Percentiles rank a stretch among this genome's conserved stretches.
Evolutionary conservation across 2,329 filamentous ascomycete genomes (phyloP).

Genomic region (Knoxdaviesia capensis): DNA sequence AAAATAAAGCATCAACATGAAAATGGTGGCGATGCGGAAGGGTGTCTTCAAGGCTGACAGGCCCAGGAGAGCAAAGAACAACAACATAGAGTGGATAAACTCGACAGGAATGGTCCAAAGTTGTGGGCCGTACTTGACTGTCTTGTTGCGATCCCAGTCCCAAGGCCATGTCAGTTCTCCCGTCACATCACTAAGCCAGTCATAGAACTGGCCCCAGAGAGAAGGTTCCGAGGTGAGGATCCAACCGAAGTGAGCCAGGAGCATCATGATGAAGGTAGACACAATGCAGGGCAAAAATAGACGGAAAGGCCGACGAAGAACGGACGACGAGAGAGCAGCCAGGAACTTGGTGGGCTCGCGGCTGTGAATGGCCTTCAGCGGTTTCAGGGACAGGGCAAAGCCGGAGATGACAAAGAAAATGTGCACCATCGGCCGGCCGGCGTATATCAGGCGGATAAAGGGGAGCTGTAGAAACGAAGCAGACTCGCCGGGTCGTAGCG

Average conservation of each 20-base stretch:
- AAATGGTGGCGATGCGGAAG: conserved; percentile 21
- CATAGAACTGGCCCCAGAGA: conserved; percentile 15
- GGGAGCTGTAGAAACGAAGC: conserved; percentile 23
- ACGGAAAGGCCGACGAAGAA: conserved; percentile 29
- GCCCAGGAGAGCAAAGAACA: conserved; percentile 32
- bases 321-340: conserved; percentile 21
- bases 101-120: conserved; percentile 44
- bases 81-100: conserved; percentile 34
- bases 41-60: conserved; percentile 23
- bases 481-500: conserved; percentile 9
- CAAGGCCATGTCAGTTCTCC: conserved; percentile 7
- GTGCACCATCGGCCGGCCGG: conserved; percentile 34
- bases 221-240: conserved; percentile 7
- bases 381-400: conserved; percentile 35
- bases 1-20: conserved; percentile 20
- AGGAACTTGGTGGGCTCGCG: conserved; percentile 2
- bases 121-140: conserved; percentile 29
- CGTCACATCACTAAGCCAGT: conserved; percentile 20
- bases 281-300: conserved; percentile 29
- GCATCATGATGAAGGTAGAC: conserved; percentile 26
- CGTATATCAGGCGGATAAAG: conserved; percentile 30
- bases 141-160: conserved; percentile 4
- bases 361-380: conserved; percentile 19
- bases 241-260: conserved; percentile 12
- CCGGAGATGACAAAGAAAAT: conserved; percentile 43